Evolutionary conservation across 2,329 filamentous ascomycete species (phyloP).

Genomic region (Pseudocercospora eumusae): DNA sequence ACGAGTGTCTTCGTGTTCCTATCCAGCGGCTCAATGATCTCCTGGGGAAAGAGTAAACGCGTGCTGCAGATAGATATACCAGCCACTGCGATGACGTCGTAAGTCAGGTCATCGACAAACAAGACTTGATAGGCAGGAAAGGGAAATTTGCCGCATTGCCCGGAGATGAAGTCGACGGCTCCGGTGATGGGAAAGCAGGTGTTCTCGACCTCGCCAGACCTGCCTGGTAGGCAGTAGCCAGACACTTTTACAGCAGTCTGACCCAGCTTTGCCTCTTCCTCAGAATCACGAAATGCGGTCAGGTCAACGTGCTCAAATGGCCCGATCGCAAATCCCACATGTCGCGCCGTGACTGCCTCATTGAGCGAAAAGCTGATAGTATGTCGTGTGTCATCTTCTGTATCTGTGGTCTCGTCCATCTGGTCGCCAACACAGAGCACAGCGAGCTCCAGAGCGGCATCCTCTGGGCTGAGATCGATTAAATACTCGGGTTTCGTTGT

Average conservation of each 20-base stretch:
- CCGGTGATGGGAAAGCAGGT: constrained; percentile 82
- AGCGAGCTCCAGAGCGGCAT: constrained; percentile 83
- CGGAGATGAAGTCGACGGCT: constrained; percentile 87
- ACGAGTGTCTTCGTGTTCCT: constrained; percentile 78
- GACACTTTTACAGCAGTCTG: constrained; percentile 85
- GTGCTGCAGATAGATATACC: constrained; percentile 87
- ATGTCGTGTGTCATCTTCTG: constrained; percentile 76
- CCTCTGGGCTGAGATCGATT: constrained; percentile 65
- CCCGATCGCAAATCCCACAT: constrained; percentile 90
- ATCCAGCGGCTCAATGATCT: constrained; percentile 82
- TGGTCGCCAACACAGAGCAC: constrained; percentile 89
- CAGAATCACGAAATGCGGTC: constrained; percentile 77
- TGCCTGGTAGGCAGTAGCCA: constrained; percentile 85
- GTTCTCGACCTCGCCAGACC: constrained; percentile 78
- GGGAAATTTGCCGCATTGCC: constrained; percentile 86
- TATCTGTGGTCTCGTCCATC: constrained; percentile 76
- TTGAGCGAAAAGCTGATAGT: constrained; percentile 80
- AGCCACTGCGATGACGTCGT: constrained; percentile 74
- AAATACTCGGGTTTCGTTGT: constrained; percentile 41
- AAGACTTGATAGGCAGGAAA: constrained; percentile 90
- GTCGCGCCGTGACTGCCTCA: constrained; percentile 76
- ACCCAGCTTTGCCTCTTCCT: constrained; percentile 87
- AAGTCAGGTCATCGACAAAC: constrained; percentile 85
- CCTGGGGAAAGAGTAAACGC: constrained; percentile 78
- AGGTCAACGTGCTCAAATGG: constrained; percentile 94